Percentiles rank a stretch among this genome's conserved stretches.
These are phyloP conservation scores for Golubevia sp. DNA, from an alignment of 1,284 basidiomycete genomes.

Conservation along the genomic window DNA sequence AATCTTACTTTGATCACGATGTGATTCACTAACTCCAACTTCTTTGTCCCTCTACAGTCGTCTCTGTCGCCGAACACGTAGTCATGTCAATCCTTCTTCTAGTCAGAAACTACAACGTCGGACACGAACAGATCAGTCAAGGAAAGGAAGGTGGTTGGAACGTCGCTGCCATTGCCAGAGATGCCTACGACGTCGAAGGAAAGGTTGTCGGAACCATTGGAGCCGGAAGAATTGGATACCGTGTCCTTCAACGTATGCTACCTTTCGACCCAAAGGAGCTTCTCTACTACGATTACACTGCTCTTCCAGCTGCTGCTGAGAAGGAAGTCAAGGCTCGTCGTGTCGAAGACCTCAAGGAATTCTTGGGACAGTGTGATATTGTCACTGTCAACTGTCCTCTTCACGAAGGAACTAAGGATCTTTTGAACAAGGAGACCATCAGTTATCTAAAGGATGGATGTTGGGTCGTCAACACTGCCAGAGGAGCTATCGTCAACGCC, in stretches of 20 bases:
- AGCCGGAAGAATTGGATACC: conserved; percentile 63
- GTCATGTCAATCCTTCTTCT: conserved; percentile 81
- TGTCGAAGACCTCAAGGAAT: conserved; percentile 81
- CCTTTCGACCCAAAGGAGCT: conserved; percentile 91
- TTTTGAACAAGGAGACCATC: conserved; percentile 75
- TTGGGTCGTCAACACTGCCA: conserved; percentile 93
- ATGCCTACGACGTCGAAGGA: conserved; percentile 79
- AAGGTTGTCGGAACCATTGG: conserved; percentile 90
- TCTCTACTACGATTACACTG: conserved; percentile 87
- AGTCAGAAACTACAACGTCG: conserved; percentile 83
- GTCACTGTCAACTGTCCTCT: conserved; percentile 88
- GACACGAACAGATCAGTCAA: conserved; percentile 64
- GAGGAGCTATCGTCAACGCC: conserved; percentile 87
- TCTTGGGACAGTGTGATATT: conserved; percentile 81
- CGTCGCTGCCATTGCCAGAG: conserved; percentile 59
- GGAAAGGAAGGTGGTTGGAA: conserved; percentile 46
- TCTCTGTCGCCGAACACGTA: conserved; percentile 90
- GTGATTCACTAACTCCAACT: no score
- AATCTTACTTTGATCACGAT: no score
- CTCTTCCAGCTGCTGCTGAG: conserved; percentile 74
- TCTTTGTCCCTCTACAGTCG: conserved; percentile 67
- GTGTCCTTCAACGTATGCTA: conserved; percentile 79
- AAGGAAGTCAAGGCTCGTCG: conserved; percentile 75
- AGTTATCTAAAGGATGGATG: conserved; percentile 82
- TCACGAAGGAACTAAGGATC: conserved; percentile 78